These are phyloP conservation scores for Coix lacrymajobi DNA, from an alignment of 176 grass and related monocot species.

Conservation along the genomic window DNA sequence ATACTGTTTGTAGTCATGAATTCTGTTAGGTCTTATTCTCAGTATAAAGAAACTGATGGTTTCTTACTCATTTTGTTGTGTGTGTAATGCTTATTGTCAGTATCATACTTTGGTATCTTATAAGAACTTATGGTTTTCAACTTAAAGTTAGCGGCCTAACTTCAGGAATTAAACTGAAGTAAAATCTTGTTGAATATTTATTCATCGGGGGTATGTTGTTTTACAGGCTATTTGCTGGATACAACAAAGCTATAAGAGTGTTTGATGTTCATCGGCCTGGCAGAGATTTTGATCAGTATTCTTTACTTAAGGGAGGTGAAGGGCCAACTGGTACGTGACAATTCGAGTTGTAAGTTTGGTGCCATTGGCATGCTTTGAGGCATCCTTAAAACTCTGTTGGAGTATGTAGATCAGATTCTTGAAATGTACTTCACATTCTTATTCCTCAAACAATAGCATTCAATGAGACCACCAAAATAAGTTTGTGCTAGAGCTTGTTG, in stretches of 20 bases:
- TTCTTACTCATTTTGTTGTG: neutral
- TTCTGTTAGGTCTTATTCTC: neutral
- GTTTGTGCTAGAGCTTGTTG: neutral
- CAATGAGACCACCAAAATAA: conserved; percentile 3
- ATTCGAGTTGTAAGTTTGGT: neutral
- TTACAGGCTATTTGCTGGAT: conserved; percentile 94
- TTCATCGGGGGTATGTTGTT: conserved; percentile 25
- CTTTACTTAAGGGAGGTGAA: conserved; percentile 65
- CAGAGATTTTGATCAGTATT: conserved; percentile 83
- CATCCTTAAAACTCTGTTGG: neutral
- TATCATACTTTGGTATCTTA: neutral
- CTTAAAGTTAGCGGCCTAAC: neutral
- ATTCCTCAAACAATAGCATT: neutral
- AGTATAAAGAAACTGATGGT: neutral
- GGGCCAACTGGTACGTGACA: conserved; percentile 60
- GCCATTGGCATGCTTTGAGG: neutral
- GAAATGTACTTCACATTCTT: neutral
- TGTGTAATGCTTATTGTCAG: neutral
- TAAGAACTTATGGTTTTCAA: neutral
- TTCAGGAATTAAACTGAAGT: neutral
- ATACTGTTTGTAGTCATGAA: conserved; percentile 5
- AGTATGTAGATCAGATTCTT: neutral
- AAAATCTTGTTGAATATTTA: conserved; percentile 6
- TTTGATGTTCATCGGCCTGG: conserved; percentile 97
- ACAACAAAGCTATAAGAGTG: conserved; percentile 84